phyloP scores from a whole-genome alignment of 2,329 filamentous ascomycete genomes.

The Diaporthe sp. region DNA sequence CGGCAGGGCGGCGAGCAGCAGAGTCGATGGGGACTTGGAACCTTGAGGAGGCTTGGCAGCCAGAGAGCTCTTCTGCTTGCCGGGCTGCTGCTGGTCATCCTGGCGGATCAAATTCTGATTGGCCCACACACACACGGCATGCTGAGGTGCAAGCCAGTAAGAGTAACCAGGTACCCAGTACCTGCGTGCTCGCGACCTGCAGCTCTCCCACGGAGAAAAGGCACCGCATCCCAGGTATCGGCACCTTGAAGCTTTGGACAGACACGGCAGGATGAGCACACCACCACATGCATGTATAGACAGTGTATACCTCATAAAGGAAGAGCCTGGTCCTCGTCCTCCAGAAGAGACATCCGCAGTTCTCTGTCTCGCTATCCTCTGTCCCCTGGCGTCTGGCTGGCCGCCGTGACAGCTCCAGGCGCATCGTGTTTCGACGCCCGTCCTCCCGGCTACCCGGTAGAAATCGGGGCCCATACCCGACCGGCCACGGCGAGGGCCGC shows the following conservation, averaged over 20 bases:
- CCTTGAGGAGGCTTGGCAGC: constrained; percentile 5
- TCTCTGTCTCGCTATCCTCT: not conserved
- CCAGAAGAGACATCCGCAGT: not conserved
- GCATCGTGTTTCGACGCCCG: constrained; percentile 25
- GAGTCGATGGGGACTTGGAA: not conserved
- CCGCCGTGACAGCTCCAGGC: constrained; percentile 17
- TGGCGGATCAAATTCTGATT: constrained; percentile 41
- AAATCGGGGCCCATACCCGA: constrained; percentile 31
- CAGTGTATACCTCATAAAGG: constrained; percentile 6
- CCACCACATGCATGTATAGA: not conserved
- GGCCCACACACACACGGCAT: not conserved
- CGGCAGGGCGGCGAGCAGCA: constrained; percentile 9
- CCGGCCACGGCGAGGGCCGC: constrained; percentile 32
- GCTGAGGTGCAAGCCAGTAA: not conserved
- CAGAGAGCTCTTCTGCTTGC: constrained; percentile 12
- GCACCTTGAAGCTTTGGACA: not conserved
- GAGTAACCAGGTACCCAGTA: not conserved
- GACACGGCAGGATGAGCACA: not conserved
- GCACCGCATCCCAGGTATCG: not conserved
- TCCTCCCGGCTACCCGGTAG: constrained; percentile 31
- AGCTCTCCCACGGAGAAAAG: not conserved
- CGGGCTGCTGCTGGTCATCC: constrained; percentile 27
- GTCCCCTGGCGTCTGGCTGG: constrained; percentile 5
- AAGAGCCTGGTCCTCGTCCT: not conserved
- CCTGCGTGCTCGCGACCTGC: not conserved